Evolutionary conservation across 176 grass and related monocot species (phyloP), one percentile per base, ranked within the genome.

Genomic region (Guadua angustifolia): DNA sequence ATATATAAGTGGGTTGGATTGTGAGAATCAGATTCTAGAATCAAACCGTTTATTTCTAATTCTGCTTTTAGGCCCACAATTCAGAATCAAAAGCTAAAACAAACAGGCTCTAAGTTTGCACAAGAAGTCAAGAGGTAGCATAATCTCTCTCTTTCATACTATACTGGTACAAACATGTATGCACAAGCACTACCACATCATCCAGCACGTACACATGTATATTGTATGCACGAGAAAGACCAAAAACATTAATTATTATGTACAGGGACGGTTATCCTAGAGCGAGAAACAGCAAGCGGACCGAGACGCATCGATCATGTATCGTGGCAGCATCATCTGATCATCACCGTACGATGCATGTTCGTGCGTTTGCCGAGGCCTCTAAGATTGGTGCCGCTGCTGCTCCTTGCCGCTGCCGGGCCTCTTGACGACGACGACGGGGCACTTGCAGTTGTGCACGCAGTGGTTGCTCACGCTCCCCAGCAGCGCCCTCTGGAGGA

Each of bases 401-500:
- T 39, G 17, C 17, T 35, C 8, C 68, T 71, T 71, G 68, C 4
- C 4, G 33, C 36, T 9, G 21, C 1, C 10, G 32, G 73, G 73
- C 51, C 33, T 56, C 73, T 75, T 75, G 49, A 75, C 73, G 73
- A 75, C 49, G 47, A 75, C 32, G 32, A 75, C 73, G 32, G 73
- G 73, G 52, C 73, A 76, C 52, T 59, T 76, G 73, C 73, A 76
- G 52, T 76, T 56, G 16, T 76, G 73, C 18, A 40, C 52, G 51
- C 73, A 75, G 73, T 75, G 73, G 32, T 57, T 75, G 52, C 51
- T 75, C 9, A 58, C 73, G 52, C 51, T 75, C 51, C 73, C 73
- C 18, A 76, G 26, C 32, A 76, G 32, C 50, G 73, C 32, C 73
- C 78, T 79, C 25, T 86, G 68, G 10, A 86, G 44, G 39, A 79